Evolutionary conservation across 768 basidiomycete genomes (phyloP).

Genomic region (Symmetrospora coprosmae): DNA sequence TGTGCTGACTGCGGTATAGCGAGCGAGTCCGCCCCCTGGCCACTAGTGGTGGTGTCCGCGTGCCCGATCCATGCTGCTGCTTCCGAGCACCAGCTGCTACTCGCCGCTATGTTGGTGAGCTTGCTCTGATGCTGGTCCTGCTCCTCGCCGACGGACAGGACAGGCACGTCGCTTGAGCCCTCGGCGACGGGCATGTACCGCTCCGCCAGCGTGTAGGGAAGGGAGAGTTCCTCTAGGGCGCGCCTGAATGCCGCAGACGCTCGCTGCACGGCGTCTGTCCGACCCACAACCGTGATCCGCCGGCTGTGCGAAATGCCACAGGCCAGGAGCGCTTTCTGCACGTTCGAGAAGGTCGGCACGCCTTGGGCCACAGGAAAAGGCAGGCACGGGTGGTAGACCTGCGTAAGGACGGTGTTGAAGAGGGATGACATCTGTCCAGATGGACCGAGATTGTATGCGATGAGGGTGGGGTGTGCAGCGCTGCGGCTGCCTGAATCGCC

Average conservation of each 20-base stretch:
- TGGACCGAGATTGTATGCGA: slow-evolving; percentile 84
- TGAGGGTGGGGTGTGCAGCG: slow-evolving; percentile 47
- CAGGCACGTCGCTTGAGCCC: not conserved
- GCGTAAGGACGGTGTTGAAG: slow-evolving; percentile 70
- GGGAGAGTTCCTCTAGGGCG: slow-evolving; percentile 19
- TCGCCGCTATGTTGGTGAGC: too few species aligned
- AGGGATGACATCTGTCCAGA: slow-evolving; percentile 74
- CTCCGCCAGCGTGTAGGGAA: slow-evolving; percentile 25
- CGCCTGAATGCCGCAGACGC: not conserved
- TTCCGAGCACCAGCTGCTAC: not conserved
- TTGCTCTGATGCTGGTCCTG: not conserved
- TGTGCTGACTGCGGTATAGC: not conserved
- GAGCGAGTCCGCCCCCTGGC: not conserved
- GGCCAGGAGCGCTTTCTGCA: slow-evolving; percentile 64
- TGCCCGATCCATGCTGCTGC: not conserved
- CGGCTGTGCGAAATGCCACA: slow-evolving; percentile 44
- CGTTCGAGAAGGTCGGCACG: slow-evolving; percentile 72
- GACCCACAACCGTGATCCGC: not conserved
- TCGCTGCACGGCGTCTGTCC: not conserved
- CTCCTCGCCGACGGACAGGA: slow-evolving; percentile 22
- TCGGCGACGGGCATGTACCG: not conserved
- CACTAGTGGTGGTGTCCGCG: not conserved
- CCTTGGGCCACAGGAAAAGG: slow-evolving; percentile 79
- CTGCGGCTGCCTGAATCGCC: slow-evolving; percentile 31
- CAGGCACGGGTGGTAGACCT: slow-evolving; percentile 72